A percentile compares a stretch with the other conserved stretches of the same genome.
Evolutionary conservation across 306 rosid species (phyloP).

Genomic region (Pyrus bretschneideri): DNA sequence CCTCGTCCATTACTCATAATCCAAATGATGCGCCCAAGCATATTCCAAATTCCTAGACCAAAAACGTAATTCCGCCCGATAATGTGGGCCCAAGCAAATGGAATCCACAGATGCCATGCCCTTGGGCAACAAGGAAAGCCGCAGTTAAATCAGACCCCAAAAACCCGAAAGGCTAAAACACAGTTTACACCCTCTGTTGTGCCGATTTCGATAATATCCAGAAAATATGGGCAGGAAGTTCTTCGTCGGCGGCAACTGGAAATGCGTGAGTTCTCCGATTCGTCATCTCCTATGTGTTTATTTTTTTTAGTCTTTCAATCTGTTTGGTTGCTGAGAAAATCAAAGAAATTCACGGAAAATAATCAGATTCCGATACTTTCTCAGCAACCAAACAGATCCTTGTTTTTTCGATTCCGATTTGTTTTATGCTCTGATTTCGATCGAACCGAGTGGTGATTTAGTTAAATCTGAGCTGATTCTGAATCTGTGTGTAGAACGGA

Average conservation of each 20-base stretch:
- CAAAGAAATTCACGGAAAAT: not conserved
- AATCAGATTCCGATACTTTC: not conserved
- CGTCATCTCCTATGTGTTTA: not conserved
- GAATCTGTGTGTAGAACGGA: slow-evolving; percentile 51
- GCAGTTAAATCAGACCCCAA: not conserved
- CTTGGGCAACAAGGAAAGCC: not conserved
- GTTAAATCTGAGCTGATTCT: not conserved
- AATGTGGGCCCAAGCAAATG: not conserved
- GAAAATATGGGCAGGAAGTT: slow-evolving; percentile 38
- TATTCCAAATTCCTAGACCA: not conserved
- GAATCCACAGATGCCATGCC: not conserved
- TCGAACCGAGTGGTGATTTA: not conserved
- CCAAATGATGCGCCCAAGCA: not conserved
- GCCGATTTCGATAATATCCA: slow-evolving; percentile 12
- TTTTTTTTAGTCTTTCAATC: not conserved
- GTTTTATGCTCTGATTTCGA: not conserved
- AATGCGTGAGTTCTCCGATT: slow-evolving; percentile 38
- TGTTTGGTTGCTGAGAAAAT: slow-evolving; percentile 8
- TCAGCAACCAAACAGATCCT: not conserved
- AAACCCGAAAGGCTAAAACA: not conserved
- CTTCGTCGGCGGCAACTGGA: slow-evolving; percentile 57
- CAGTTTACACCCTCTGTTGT: not conserved
- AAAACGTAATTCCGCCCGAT: not conserved
- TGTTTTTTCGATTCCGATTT: not conserved
- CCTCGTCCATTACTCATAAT: not conserved